phyloP scores from a whole-genome alignment of 805 yeast genomes.

The Cyberlindnera xishuangbannaensis region DNA sequence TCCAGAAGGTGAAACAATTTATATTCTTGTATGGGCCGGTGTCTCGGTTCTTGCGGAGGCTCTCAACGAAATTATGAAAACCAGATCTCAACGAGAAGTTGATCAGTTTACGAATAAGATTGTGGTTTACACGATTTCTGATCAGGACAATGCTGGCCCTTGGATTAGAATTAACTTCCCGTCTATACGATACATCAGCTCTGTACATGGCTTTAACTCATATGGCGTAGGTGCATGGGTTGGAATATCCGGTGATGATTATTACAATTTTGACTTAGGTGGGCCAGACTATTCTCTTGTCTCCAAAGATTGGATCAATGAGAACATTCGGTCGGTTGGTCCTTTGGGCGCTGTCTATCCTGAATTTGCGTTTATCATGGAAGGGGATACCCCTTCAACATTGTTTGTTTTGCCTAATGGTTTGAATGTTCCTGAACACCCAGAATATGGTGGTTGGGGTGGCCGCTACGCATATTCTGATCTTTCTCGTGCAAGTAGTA shows the following conservation, averaged over 20 bases:
- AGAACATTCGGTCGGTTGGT: constrained; percentile 24
- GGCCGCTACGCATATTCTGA: constrained; percentile 26
- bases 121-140: constrained; percentile 27
- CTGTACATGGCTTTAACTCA: constrained; percentile 26
- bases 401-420: constrained; percentile 28
- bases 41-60: constrained; percentile 30
- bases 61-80: constrained; percentile 17
- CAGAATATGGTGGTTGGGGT: constrained; percentile 32
- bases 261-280: constrained; percentile 21
- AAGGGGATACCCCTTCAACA: constrained; percentile 29
- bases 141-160: constrained; percentile 29
- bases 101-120: constrained; percentile 17
- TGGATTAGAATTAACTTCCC: constrained; percentile 29
- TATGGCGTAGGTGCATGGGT: constrained; percentile 28
- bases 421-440: constrained; percentile 24
- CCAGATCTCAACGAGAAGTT: constrained; percentile 14
- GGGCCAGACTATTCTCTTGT: constrained; percentile 25
- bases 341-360: constrained; percentile 27
- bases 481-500: constrained; percentile 16
- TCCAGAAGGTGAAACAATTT: too few species aligned
- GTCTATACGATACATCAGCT: constrained; percentile 22
- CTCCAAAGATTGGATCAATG: constrained; percentile 23
- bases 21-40: too few species aligned
- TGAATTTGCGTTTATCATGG: constrained; percentile 23
- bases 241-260: constrained; percentile 29